Evolutionary conservation across 2,329 filamentous ascomycete genomes (phyloP).

Genomic region (Fusarium mundagurra): DNA sequence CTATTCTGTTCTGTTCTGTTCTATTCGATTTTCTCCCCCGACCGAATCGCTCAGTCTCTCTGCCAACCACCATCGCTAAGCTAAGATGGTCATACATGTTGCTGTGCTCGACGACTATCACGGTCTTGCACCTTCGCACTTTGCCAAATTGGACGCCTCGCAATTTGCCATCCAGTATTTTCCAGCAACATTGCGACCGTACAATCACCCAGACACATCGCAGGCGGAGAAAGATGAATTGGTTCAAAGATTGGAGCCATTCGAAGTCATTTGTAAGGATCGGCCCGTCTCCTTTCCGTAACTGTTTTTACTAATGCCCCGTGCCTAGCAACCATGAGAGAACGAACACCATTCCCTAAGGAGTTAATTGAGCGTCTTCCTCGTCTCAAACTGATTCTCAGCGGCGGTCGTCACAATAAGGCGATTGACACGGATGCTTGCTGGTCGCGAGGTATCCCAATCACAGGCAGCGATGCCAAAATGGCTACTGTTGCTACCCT

Average conservation of each 20-base stretch:
- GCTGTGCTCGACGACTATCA: conserved; percentile 1
- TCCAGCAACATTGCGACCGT: not conserved
- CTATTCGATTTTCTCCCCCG: no score
- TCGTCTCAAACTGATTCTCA: not conserved
- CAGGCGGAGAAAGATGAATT: not conserved
- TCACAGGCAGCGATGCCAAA: not conserved
- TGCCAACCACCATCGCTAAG: not conserved
- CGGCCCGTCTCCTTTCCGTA: no score
- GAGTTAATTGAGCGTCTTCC: not conserved
- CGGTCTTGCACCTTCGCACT: not conserved
- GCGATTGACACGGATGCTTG: not conserved
- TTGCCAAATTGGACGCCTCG: not conserved
- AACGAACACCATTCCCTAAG: not conserved
- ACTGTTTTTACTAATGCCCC: no score
- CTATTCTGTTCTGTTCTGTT: no score
- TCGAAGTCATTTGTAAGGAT: not conserved
- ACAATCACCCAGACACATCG: not conserved
- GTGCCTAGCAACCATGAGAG: not conserved
- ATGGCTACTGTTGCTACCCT: conserved; percentile 1
- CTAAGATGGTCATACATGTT: not conserved
- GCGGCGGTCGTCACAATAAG: not conserved
- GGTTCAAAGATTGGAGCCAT: not conserved
- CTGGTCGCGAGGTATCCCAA: not conserved
- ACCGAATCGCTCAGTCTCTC: not conserved
- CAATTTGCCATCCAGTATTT: not conserved